Evolutionary conservation across 805 yeast species (phyloP), one percentile per base, ranked within the genome.

Genomic region (Yamadazyma phyllophila): DNA sequence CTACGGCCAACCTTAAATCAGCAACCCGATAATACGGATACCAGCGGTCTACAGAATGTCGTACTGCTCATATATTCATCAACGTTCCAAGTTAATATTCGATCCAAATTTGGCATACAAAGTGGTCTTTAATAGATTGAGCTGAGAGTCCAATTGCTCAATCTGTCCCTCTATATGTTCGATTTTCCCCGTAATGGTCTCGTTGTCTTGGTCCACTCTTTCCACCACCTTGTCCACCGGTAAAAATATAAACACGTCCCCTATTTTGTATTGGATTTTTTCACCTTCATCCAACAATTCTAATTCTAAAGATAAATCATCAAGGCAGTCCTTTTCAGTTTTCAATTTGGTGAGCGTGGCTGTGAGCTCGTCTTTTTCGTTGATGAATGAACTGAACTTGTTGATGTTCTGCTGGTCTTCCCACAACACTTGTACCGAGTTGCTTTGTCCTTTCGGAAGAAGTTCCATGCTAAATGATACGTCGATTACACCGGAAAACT

Each of bases 321-420:
- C 96, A 26, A 92, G 68, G 57, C 88, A 88, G 58, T 90, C 97
- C 54, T 89, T 88, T 56, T 89, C 96, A 49, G 80, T 77, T 54
- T 75, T 71, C 49, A 74, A 69, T 44, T 67, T 66, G 15, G 70
- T 66, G 30, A 86, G 68, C 41, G 74, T 74, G 14, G 66, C 75
- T 27, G 75, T 70, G 11, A 82, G 61, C 14, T 74, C 73, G 52
- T 87, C 89, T 53, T 84, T 82, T 49, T 83, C 81, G 52, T 82
- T 73, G 48, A 90, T 88, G 50, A 90, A 73, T 38, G 90, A 85
- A 12, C 96, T 88, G 61, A 94, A 92, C 61, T 81, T 81, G 66
- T 92, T 94, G 70, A 92, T 92, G 60, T 80, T 80, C 60, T 86
- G 83, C 68, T 92, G 99, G 62, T 92, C 98, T 47, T 80, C 88